phyloP scores from a whole-genome alignment of 495 filamentous ascomycete species.

The Penicillium canariense region DNA sequence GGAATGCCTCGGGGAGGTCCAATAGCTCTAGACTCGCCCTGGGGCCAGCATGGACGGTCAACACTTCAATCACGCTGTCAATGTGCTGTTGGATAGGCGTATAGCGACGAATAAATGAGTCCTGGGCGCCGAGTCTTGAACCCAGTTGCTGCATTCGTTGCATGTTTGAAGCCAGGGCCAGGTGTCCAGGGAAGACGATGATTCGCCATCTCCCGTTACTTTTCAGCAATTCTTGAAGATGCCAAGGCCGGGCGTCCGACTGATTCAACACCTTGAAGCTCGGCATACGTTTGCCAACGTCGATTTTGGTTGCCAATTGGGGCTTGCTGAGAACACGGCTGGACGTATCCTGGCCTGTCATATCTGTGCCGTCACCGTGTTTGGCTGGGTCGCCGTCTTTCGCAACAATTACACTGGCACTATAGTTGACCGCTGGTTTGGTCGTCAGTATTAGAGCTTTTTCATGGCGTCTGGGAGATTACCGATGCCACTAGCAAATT shows the following conservation, averaged over 20 bases:
- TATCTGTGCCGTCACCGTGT: conserved; percentile 32
- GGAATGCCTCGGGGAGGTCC: conserved; percentile 56
- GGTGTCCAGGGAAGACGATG: conserved; percentile 60
- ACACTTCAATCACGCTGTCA: conserved; percentile 51
- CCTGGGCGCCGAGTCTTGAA: conserved; percentile 25
- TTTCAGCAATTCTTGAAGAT: conserved; percentile 44
- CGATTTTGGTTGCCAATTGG: conserved; percentile 38
- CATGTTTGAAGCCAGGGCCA: conserved; percentile 36
- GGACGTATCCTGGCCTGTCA: not conserved
- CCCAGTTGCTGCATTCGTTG: conserved; percentile 47
- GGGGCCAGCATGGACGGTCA: conserved; percentile 54
- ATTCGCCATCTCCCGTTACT: conserved; percentile 58
- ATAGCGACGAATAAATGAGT: conserved; percentile 47
- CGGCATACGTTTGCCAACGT: conserved; percentile 51
- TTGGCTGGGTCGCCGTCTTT: conserved; percentile 23
- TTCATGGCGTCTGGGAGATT: not conserved
- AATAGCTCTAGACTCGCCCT: conserved; percentile 48
- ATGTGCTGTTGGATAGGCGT: conserved; percentile 34
- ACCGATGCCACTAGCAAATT: conserved; percentile 43
- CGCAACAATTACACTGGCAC: conserved; percentile 32
- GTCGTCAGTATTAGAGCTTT: not conserved
- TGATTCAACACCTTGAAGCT: conserved; percentile 57
- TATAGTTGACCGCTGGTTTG: conserved; percentile 34
- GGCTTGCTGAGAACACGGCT: conserved; percentile 28
- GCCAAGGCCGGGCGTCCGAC: conserved; percentile 54